Percentiles rank a stretch among this genome's conserved stretches.
Conservation (phyloP, 202 grass and related monocot genomes). For the Zoysia matrella region DNA sequence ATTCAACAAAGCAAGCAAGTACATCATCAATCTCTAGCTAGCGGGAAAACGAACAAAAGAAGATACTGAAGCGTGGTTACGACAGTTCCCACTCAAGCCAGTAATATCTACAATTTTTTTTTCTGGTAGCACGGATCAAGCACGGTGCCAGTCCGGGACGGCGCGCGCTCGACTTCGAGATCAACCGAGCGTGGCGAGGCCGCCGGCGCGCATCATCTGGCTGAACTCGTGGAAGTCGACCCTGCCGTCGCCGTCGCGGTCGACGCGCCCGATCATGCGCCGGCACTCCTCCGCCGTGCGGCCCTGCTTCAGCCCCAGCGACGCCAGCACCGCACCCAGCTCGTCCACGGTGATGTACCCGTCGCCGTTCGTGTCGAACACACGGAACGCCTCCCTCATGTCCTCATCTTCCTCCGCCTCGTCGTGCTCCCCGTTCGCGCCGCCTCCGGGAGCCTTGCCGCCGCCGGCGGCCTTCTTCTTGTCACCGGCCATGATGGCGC, state of each 20-base stretch:
- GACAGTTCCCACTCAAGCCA: conserved; percentile 8
- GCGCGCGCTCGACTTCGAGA: neutral
- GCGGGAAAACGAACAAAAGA: conserved; percentile 22
- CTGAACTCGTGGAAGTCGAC: conserved; percentile 84
- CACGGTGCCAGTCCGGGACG: neutral
- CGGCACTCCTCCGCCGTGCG: conserved; percentile 68
- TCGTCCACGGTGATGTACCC: conserved; percentile 83
- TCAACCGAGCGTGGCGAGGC: conserved; percentile 69
- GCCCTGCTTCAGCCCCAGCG: conserved; percentile 76
- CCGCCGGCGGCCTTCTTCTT: neutral
- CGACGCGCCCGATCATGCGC: conserved; percentile 74
- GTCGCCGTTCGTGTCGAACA: conserved; percentile 88
- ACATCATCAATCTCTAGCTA: neutral
- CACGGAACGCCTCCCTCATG: conserved; percentile 79
- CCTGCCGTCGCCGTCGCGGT: conserved; percentile 75
- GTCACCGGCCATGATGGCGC: conserved; percentile 54
- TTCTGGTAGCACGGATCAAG: conserved; percentile 18
- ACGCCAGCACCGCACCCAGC: conserved; percentile 64
- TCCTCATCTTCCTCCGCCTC: conserved; percentile 55
- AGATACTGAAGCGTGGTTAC: conserved; percentile 11
- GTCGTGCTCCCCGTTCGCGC: neutral
- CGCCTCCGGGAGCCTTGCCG: neutral
- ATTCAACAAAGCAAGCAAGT: too few relatives aligned
- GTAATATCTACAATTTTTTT: conserved; percentile 67
- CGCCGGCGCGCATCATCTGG: conserved; percentile 80